Conservation (phyloP, 148 eudicot genomes). For the Agrostemma githago region DNA sequence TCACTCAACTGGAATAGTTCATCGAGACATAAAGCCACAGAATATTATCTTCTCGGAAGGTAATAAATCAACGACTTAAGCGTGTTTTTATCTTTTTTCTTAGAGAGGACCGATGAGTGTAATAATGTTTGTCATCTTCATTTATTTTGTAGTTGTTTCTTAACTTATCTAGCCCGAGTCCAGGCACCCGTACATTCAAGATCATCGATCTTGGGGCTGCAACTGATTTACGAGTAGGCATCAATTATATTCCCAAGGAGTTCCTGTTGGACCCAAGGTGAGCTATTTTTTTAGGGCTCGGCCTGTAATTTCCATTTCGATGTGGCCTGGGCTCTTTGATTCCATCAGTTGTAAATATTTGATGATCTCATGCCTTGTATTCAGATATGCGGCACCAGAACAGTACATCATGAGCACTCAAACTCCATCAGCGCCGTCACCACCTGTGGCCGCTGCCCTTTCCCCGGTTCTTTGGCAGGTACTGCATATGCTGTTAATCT, state of each 20-base stretch:
- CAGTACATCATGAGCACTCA: slow-evolving; percentile 99
- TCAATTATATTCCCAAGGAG: slow-evolving; percentile 92
- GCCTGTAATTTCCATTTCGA: not conserved
- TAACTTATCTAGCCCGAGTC: slow-evolving; percentile 13
- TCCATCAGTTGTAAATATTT: not conserved
- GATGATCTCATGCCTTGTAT: not conserved
- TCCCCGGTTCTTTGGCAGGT: slow-evolving; percentile 99
- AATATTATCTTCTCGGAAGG: slow-evolving; percentile 96
- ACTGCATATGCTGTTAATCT: slow-evolving; percentile 1
- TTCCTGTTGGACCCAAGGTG: slow-evolving; percentile 98
- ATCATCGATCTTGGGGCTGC: slow-evolving; percentile 99
- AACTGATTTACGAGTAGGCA: slow-evolving; percentile 94
- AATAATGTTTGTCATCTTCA: slow-evolving; percentile 5
- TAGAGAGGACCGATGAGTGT: not conserved
- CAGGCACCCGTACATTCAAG: slow-evolving; percentile 93
- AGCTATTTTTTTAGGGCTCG: not conserved
- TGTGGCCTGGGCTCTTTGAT: not conserved
- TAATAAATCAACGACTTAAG: slow-evolving; percentile 18
- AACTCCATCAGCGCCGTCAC: slow-evolving; percentile 99
- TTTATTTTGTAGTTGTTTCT: not conserved
- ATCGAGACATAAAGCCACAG: slow-evolving; percentile 97
- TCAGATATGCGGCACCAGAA: slow-evolving; percentile 97
- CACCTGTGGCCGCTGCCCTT: slow-evolving; percentile 93
- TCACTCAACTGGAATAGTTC: slow-evolving; percentile 98
- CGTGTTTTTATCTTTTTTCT: not conserved